These are phyloP conservation scores for Daedaleopsis sinensis DNA, from an alignment of 768 basidiomycete species.

Conservation along the genomic window DNA sequence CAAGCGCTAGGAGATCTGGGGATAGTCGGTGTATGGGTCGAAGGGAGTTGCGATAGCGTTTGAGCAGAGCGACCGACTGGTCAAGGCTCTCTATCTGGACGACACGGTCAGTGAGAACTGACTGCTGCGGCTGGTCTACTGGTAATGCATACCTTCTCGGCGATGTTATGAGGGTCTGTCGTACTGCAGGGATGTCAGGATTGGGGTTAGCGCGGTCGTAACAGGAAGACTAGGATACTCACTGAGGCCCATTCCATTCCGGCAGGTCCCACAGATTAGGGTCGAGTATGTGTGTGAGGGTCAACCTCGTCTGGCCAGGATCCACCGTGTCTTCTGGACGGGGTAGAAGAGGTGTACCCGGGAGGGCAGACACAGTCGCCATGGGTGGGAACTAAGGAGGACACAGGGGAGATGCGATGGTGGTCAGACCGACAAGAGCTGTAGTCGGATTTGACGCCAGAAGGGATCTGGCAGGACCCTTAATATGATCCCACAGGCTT, in stretches of 20 bases:
- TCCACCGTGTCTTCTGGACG: neutral
- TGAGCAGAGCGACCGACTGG: slow-evolving; percentile 27
- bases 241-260: slow-evolving; percentile 25
- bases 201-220: neutral
- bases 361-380: neutral
- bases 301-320: slow-evolving; percentile 9
- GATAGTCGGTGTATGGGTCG: slow-evolving; percentile 29
- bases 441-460: slow-evolving; percentile 6
- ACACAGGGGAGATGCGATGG: slow-evolving; percentile 1
- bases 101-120: neutral
- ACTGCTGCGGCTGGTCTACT: neutral
- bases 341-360: neutral
- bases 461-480: slow-evolving; percentile 12
- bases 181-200: slow-evolving; percentile 4
- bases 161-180: slow-evolving; percentile 8
- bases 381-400: neutral
- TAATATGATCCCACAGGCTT: slow-evolving; percentile 15
- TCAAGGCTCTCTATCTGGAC: slow-evolving; percentile 27
- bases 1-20: slow-evolving; percentile 27
- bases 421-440: neutral
- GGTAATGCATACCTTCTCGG: slow-evolving; percentile 16
- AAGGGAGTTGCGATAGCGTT: slow-evolving; percentile 31
- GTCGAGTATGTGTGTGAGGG: slow-evolving; percentile 24
- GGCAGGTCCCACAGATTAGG: slow-evolving; percentile 29
- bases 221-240: slow-evolving; percentile 2